Evolutionary conservation across 345 rosid genomes (phyloP).

Genomic region (Carallia brachiata): DNA sequence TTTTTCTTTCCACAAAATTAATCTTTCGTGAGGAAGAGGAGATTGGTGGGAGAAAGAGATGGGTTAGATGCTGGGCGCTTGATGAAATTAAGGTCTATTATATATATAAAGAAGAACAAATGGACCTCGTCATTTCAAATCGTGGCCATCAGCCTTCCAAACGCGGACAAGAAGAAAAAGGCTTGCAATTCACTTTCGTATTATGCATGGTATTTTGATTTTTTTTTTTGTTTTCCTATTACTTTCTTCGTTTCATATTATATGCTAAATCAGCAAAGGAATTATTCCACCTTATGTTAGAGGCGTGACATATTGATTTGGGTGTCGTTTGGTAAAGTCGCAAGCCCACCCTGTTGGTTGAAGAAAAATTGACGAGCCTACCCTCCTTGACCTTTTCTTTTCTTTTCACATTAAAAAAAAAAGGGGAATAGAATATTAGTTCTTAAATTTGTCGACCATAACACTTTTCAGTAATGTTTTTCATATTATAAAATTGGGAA

Average conservation of each 20-base stretch:
- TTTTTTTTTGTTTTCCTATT: neutral
- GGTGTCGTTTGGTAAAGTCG: neutral
- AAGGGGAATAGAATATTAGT: neutral
- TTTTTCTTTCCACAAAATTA: neutral
- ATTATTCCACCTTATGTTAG: neutral
- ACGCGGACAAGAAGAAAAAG: constrained; percentile 25
- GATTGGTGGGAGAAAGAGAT: neutral
- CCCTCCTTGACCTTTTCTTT: constrained; percentile 28
- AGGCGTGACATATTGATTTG: neutral
- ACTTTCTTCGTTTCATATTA: neutral
- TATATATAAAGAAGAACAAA: constrained; percentile 1
- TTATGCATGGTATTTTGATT: constrained; percentile 5
- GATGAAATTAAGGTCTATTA: no score
- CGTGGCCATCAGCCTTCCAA: constrained; percentile 10
- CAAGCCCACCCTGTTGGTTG: constrained; percentile 27
- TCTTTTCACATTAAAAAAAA: neutral
- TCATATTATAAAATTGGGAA: no score
- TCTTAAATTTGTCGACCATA: neutral
- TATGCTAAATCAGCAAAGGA: neutral
- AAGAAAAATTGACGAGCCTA: constrained; percentile 22
- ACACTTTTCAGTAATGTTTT: no score
- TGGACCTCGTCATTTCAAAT: constrained; percentile 15
- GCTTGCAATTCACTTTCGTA: constrained; percentile 19
- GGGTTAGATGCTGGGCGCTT: neutral
- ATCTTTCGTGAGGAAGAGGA: neutral